phyloP scores from a whole-genome alignment of 2,329 filamentous ascomycete species.

The Aspergillus oerlinghausenensis region DNA sequence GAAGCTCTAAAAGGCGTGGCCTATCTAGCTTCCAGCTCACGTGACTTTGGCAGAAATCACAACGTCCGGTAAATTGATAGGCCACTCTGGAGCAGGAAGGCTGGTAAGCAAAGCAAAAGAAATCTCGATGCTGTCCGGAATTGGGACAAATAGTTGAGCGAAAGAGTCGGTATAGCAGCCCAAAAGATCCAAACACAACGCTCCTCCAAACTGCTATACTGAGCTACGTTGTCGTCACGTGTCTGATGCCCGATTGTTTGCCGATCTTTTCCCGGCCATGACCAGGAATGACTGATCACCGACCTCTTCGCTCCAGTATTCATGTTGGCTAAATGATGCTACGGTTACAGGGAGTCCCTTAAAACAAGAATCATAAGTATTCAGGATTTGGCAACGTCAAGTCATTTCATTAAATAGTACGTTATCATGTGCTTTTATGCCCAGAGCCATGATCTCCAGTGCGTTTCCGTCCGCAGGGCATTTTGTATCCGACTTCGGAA shows the following conservation, averaged over 20 bases:
- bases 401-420: conserved; percentile 27
- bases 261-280: not conserved
- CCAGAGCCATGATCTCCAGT: conserved; percentile 5
- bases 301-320: not conserved
- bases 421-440: conserved; percentile 24
- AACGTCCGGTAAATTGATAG: too few relatives aligned
- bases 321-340: not conserved
- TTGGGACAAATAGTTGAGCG: too few relatives aligned
- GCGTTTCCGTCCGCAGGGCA: conserved; percentile 8
- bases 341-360: not conserved
- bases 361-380: not conserved
- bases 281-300: not conserved
- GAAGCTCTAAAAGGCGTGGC: conserved; percentile 19
- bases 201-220: not conserved
- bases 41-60: conserved; percentile 10
- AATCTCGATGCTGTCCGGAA: not conserved
- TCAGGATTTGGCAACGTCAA: conserved; percentile 8
- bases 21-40: conserved; percentile 16
- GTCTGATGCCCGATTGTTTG: not conserved
- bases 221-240: not conserved
- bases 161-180: too few relatives aligned
- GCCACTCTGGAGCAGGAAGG: not conserved
- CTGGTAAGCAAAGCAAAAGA: not conserved
- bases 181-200: too few relatives aligned
- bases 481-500: conserved; percentile 5